These are phyloP conservation scores for Sphenostylis stenocarpa DNA, from an alignment of 306 rosid species.

Conservation along the genomic window DNA sequence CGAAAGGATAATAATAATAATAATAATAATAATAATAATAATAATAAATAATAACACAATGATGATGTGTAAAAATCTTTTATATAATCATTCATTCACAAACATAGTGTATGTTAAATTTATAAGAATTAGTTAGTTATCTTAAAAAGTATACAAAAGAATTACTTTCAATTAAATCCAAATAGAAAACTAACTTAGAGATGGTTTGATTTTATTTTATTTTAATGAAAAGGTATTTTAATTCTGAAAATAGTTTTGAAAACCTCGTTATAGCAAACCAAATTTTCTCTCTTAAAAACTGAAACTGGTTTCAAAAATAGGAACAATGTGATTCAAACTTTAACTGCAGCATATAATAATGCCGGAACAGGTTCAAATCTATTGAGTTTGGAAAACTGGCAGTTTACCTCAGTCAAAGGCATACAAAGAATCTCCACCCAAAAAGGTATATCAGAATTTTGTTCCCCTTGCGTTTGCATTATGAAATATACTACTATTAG, in stretches of 20 bases:
- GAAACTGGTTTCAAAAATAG: background rate
- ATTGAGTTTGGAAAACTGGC: background rate
- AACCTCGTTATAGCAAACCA: background rate
- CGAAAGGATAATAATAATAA: too few species aligned
- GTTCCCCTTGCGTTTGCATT: background rate
- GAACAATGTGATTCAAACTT: background rate
- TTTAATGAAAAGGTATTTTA: background rate
- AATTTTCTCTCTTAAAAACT: background rate
- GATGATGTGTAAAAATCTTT: background rate
- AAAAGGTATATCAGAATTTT: background rate
- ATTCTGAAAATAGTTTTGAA: background rate
- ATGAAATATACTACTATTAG: background rate
- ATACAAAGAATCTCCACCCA: background rate
- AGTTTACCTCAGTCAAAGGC: background rate
- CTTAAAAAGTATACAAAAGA: background rate
- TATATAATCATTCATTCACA: background rate
- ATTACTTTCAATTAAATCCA: background rate
- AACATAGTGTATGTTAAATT: background rate
- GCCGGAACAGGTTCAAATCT: background rate
- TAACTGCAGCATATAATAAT: background rate
- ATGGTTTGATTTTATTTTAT: background rate
- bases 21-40: too few species aligned
- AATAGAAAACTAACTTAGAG: background rate
- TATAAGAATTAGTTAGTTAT: background rate
- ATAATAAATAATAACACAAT: too few species aligned